Conservation (phyloP, 2,329 filamentous ascomycete genomes). For the Fonsecaea monophora region DNA sequence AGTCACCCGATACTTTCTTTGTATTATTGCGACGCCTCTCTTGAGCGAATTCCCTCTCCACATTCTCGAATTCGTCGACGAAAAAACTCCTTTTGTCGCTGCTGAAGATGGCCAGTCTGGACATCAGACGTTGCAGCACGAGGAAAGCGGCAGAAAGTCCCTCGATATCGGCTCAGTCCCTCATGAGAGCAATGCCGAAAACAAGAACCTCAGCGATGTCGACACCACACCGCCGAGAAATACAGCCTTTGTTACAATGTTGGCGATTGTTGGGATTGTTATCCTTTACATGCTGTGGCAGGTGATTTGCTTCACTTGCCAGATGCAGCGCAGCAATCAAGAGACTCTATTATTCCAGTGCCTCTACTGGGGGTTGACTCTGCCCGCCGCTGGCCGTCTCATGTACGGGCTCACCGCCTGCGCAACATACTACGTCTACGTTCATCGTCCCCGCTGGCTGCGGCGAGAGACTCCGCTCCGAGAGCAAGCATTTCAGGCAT, state of each 20-base stretch:
- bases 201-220: not conserved
- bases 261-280: constrained; percentile 3
- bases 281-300: constrained; percentile 11
- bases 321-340: constrained; percentile 7
- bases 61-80: constrained; percentile 11
- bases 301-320: not conserved
- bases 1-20: constrained; percentile 9
- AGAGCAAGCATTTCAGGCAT: constrained; percentile 4
- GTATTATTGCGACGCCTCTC: not conserved
- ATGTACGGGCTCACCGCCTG: constrained; percentile 13
- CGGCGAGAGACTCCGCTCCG: not conserved
- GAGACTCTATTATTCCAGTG: not conserved
- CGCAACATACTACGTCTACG: constrained; percentile 13
- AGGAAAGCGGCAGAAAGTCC: not conserved
- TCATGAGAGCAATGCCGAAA: not conserved
- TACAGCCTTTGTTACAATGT: not conserved
- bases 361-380: constrained; percentile 9
- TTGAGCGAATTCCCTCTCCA: constrained; percentile 8
- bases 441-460: constrained; percentile 11
- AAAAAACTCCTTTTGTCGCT: not conserved
- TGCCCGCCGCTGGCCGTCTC: constrained; percentile 8
- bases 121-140: constrained; percentile 1
- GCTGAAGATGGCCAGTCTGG: not conserved
- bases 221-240: not conserved
- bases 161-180: not conserved